Conservation (phyloP, 345 rosid species). For the Boechera divaricarpa region DNA sequence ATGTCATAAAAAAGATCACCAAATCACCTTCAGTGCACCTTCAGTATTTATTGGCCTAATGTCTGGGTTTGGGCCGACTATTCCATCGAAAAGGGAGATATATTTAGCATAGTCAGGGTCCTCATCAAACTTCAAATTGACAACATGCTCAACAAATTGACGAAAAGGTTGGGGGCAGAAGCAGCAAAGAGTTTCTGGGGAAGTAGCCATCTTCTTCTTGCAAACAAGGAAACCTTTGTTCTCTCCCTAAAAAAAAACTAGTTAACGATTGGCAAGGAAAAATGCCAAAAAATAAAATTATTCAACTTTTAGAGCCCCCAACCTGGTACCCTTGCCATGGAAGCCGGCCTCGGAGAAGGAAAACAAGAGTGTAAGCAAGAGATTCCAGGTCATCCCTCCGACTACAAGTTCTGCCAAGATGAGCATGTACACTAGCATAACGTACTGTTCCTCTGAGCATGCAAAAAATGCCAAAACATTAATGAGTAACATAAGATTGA, state of each 20-base stretch:
- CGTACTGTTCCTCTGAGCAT: slow-evolving; percentile 90
- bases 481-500: slow-evolving; percentile 9
- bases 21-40: slow-evolving; percentile 92
- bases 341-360: slow-evolving; percentile 94
- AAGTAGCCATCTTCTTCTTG: slow-evolving; percentile 98
- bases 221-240: slow-evolving; percentile 95
- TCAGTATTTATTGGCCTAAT: slow-evolving; percentile 96
- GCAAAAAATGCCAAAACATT: slow-evolving; percentile 19
- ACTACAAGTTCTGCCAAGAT: slow-evolving; percentile 96
- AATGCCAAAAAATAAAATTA: not conserved
- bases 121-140: slow-evolving; percentile 94
- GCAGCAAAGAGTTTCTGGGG: slow-evolving; percentile 88
- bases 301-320: slow-evolving; percentile 17
- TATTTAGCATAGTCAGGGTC: slow-evolving; percentile 96
- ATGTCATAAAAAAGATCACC: slow-evolving; percentile 22
- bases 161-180: slow-evolving; percentile 90
- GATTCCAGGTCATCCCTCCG: slow-evolving; percentile 97
- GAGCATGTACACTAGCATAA: slow-evolving; percentile 98
- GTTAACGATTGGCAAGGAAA: slow-evolving; percentile 25
- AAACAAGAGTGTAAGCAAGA: slow-evolving; percentile 95
- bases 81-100: slow-evolving; percentile 89
- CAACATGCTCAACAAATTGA: slow-evolving; percentile 89
- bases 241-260: slow-evolving; percentile 70
- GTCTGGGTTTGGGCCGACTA: slow-evolving; percentile 91
- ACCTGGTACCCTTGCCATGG: slow-evolving; percentile 99